Base-by-base conservation (phyloP, 1,284 basidiomycete species). In the Sporisorium sorghi region DNA sequence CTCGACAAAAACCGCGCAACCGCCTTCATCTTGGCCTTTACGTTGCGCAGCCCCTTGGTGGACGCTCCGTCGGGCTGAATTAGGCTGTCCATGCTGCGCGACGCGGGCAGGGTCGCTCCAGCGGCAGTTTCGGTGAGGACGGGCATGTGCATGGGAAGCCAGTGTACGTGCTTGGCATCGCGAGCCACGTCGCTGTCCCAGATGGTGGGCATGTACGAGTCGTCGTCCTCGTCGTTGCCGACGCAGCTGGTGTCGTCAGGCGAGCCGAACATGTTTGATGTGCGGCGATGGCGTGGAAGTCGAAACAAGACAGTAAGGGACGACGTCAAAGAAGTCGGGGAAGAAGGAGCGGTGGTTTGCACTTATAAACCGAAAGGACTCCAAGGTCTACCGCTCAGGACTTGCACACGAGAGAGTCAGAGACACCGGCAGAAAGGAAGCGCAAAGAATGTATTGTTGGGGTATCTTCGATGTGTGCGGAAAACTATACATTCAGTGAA, bases 201-300 rank as follows among this genome's bases (percentile, higher is more conserved):
- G 32, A 62, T 40, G 46, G 50, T 58, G 14, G 37, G 51, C 44
- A 58, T 26, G 33, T 15, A 33, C n/a, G 53, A 42, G 32, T 17
- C 12, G 40, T 32, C 35, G 26, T 19, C 12, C n/a, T 32, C 35
- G 33, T 35, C 19, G 14, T 28, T 26, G 21, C 63, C 58, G 32
- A 73, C n/a, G 39, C 28, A 46, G 57, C 64, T 73, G 6, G 26
- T 42, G 39, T 60, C 70, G 53, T 73, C 64, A 1, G 70, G 70
- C 11, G 64, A 51, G 52, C 70, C 70, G 12, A 49, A 67, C 64
- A 67, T 67, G 19, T 24, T 52, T 35, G 33, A 3, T 15, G 6
- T 21, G 26, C 24, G 11, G n/a, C 17, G 28, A 19, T 4, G 26
- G 10, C 32, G 15, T 19, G n/a, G 46, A 19, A 19, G 43, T 28